Percentiles rank a stretch among this genome's conserved stretches.
These are phyloP conservation scores for Apiotrichum mycotoxinovorans DNA, from an alignment of 1,284 basidiomycete species.

Conservation along the genomic window DNA sequence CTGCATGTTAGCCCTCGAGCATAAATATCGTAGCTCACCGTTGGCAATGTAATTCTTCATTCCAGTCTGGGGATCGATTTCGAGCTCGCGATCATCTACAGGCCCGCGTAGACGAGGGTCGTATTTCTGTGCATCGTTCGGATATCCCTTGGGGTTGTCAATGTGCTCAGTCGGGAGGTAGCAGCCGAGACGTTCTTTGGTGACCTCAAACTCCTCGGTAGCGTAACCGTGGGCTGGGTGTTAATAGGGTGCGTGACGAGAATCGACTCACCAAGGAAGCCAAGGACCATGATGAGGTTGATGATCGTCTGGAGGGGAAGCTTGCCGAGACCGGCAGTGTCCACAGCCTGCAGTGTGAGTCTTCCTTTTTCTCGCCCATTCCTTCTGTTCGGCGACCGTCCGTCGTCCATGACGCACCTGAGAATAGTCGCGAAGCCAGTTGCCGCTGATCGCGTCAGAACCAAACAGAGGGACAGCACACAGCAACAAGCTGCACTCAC, in stretches of 20 bases:
- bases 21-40: constrained; percentile 49
- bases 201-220: constrained; percentile 79
- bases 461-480: no score
- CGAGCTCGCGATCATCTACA: constrained; percentile 70
- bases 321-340: constrained; percentile 76
- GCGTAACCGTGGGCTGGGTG: constrained; percentile 21
- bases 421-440: constrained; percentile 71
- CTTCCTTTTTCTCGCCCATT: no score
- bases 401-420: constrained; percentile 29
- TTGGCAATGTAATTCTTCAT: constrained; percentile 98
- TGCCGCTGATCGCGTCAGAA: constrained; percentile 54
- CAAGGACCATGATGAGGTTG: constrained; percentile 82
- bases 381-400: not conserved
- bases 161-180: constrained; percentile 90
- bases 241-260: not conserved
- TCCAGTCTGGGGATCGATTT: constrained; percentile 78
- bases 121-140: constrained; percentile 73
- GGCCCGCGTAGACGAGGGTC: constrained; percentile 74
- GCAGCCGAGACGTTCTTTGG: constrained; percentile 74
- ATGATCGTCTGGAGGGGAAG: constrained; percentile 68
- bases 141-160: constrained; percentile 76
- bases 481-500: constrained; percentile 4
- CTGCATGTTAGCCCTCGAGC: constrained; percentile 39
- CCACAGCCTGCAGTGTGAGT: constrained; percentile 62
- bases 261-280: constrained; percentile 54